Evolutionary conservation across 2,329 filamentous ascomycete genomes (phyloP).

Genomic region (Calonectria leucothoes): DNA sequence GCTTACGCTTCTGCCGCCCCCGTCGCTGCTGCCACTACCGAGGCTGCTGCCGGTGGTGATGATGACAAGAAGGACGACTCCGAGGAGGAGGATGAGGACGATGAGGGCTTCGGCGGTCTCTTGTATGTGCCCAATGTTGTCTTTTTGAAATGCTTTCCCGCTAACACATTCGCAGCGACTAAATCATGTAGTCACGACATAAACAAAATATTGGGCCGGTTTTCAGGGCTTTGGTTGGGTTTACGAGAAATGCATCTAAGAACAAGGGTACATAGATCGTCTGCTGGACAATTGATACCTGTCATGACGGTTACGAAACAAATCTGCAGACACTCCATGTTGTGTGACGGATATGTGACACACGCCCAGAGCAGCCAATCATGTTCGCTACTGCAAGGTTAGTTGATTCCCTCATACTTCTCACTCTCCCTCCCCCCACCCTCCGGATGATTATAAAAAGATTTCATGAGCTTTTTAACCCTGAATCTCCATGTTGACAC

Average conservation of each 20-base stretch:
- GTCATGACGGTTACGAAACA: conserved; percentile 48
- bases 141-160: background rate
- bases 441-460: conserved; percentile 66
- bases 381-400: conserved; percentile 53
- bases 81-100: conserved; percentile 72
- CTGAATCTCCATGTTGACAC: conserved; percentile 70
- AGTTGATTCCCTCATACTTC: conserved; percentile 46
- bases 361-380: conserved; percentile 20
- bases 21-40: conserved; percentile 66
- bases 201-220: conserved; percentile 53
- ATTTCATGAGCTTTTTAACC: conserved; percentile 76
- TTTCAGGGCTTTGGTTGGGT: conserved; percentile 57
- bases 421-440: conserved; percentile 30
- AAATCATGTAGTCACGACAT: conserved; percentile 54
- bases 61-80: conserved; percentile 75
- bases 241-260: conserved; percentile 56
- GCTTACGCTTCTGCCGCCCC: conserved; percentile 90
- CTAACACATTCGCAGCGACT: conserved; percentile 63
- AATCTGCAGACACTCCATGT: conserved; percentile 32
- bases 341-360: conserved; percentile 36
- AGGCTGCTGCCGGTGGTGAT: conserved; percentile 62
- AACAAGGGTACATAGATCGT: conserved; percentile 60
- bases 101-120: conserved; percentile 83
- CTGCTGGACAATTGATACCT: conserved; percentile 55
- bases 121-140: conserved; percentile 63